phyloP scores from a whole-genome alignment of 2,329 filamentous ascomycete genomes.

The Rutstroemia sp. region DNA sequence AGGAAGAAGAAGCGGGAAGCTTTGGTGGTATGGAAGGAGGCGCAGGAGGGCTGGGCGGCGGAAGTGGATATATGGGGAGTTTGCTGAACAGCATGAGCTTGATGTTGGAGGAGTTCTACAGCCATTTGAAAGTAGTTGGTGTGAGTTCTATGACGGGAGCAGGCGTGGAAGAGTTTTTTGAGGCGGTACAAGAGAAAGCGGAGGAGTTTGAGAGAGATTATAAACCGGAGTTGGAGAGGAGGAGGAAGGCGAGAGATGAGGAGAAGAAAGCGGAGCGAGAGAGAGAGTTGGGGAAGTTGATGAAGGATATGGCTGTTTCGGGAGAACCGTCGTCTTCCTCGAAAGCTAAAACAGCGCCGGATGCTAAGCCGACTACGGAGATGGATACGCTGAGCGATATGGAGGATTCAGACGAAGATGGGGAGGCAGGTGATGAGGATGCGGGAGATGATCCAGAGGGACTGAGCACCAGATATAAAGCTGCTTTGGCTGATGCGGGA shows the following conservation, averaged over 20 bases:
- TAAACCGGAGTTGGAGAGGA: constrained; percentile 79
- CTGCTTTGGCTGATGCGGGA: constrained; percentile 57
- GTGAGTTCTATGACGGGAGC: constrained; percentile 90
- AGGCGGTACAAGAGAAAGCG: constrained; percentile 77
- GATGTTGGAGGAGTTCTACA: constrained; percentile 96
- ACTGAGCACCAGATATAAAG: constrained; percentile 68
- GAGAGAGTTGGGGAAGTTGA: constrained; percentile 82
- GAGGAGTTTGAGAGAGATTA: constrained; percentile 88
- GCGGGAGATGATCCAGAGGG: constrained; percentile 45
- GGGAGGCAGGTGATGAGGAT: constrained; percentile 45
- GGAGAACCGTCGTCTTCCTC: constrained; percentile 31
- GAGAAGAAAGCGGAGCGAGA: constrained; percentile 66
- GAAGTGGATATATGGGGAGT: constrained; percentile 93
- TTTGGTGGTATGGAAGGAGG: constrained; percentile 66
- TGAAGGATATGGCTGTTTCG: constrained; percentile 78
- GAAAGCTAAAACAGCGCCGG: constrained; percentile 18
- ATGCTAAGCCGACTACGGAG: constrained; percentile 26
- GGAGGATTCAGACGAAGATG: constrained; percentile 43
- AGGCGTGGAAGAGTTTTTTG: constrained; percentile 89
- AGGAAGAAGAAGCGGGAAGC: constrained; percentile 71
- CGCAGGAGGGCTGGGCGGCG: constrained; percentile 51
- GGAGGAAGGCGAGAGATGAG: constrained; percentile 67
- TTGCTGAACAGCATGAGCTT: constrained; percentile 96
- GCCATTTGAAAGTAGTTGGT: constrained; percentile 83
- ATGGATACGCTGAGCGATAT: constrained; percentile 30